Base-by-base conservation (phyloP, 768 basidiomycete species). In the Lactarius quietus region DNA sequence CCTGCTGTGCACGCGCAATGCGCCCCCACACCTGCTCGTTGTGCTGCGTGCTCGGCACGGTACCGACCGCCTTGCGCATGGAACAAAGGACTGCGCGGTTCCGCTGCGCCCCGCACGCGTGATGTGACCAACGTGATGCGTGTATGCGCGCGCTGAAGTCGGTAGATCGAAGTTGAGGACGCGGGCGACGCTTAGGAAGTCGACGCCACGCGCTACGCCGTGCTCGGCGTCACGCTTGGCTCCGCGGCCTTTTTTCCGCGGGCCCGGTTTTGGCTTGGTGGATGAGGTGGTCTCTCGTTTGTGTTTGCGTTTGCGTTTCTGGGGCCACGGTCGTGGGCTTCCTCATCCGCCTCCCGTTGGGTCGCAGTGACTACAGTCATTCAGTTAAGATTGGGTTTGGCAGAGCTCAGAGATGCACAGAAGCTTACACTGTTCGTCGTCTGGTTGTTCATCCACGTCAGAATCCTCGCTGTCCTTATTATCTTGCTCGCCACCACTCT, bases 161-260 rank as follows among this genome's bases (percentile, higher is more conserved):
- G 97, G 97, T 20, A 98, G 83, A 76, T 99, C 97, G 76, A 98
- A 99, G 79, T 99, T 99, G 74, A 99, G 84, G 3, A 99, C 96
- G 70, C 95, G 97, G 12, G 95, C 87, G 62, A 98, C 97, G 69
- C 96, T 91, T 67, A 98, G 83, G 75, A 99, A 99, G 77, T 99
- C 97, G 64, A 98, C 87, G 3, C 97, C 97, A 53, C 97, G 90
- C 1, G 93, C 93, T 57, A 98, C 92, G 39, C 95, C 94, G 70
- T 95, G 98, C 74, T 96, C 93, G 58, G 83, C 86, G 73, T 92
- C 89, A 69, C 65, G 74, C 74, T 73, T 77, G 70, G 59, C 63
- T 45, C 72, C 80, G 77, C 76, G 87, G 41, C 81, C 81, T 68
- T 85, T 88, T 55, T 74, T 76, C 28, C 38, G 64, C 38, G n/a